phyloP scores from a whole-genome alignment of 2,329 filamentous ascomycete genomes.

The Rosellinia necatrix region DNA sequence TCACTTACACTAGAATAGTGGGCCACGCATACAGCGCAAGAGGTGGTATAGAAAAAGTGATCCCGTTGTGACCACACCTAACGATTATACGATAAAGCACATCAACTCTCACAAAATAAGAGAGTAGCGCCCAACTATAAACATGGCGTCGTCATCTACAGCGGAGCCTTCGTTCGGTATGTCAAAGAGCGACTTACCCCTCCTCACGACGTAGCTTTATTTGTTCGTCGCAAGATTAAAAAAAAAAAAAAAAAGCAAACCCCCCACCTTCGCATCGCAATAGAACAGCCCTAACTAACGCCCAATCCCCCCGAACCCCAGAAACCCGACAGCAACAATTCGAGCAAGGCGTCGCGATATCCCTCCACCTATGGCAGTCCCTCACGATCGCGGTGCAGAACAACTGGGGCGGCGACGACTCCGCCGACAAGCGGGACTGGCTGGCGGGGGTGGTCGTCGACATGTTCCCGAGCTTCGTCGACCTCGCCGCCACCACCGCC shows the following conservation, averaged over 20 bases:
- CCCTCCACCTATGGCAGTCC: constrained; percentile 85
- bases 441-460: constrained; percentile 87
- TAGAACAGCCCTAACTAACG: constrained; percentile 4
- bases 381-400: constrained; percentile 86
- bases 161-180: constrained; percentile 36
- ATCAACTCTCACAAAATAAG: neutral
- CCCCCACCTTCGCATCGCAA: constrained; percentile 20
- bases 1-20: neutral
- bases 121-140: neutral
- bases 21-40: no score
- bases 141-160: constrained; percentile 19
- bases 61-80: neutral
- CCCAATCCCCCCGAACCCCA: constrained; percentile 31
- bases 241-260: no score
- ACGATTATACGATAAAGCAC: neutral
- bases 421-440: constrained; percentile 91
- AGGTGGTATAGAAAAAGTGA: no score
- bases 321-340: constrained; percentile 68
- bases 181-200: constrained; percentile 7
- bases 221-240: neutral
- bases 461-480: constrained; percentile 71
- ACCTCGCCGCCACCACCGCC: constrained; percentile 33
- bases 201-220: neutral
- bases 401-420: constrained; percentile 84
- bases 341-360: constrained; percentile 84